phyloP scores from a whole-genome alignment of 73 alveolate species.

The Tetrahymena thermophila region DNA sequence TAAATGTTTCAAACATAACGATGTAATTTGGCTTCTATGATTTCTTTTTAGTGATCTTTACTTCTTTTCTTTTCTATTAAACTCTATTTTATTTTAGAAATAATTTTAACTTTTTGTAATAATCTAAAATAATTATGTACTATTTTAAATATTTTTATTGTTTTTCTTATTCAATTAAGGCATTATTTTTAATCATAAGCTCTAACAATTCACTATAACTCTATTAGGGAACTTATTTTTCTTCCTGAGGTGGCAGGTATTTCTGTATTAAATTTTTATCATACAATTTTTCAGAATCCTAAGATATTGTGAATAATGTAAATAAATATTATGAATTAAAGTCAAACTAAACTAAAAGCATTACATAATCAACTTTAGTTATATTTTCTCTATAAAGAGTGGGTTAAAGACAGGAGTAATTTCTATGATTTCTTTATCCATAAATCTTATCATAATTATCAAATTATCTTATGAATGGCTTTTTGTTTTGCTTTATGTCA shows the following conservation, averaged over 20 bases:
- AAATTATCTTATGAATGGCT: not conserved
- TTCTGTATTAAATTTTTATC: not conserved
- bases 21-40: not conserved
- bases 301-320: not conserved
- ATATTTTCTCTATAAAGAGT: not conserved
- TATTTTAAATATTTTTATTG: not conserved
- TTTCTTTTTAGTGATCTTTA: not conserved
- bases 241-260: not conserved
- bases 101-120: not conserved
- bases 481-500: not conserved
- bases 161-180: not conserved
- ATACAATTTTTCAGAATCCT: not conserved
- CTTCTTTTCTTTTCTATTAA: not conserved
- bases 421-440: not conserved
- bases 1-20: not conserved
- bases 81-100: not conserved
- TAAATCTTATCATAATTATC: not conserved
- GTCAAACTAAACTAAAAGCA: not conserved
- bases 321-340: not conserved
- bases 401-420: not conserved
- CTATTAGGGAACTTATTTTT: not conserved
- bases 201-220: not conserved
- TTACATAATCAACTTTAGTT: not conserved
- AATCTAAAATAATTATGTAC: not conserved
- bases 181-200: not conserved